These are phyloP conservation scores for Phyllosticta paracitricarpa DNA, from an alignment of 2,329 filamentous ascomycete genomes.

Conservation along the genomic window DNA sequence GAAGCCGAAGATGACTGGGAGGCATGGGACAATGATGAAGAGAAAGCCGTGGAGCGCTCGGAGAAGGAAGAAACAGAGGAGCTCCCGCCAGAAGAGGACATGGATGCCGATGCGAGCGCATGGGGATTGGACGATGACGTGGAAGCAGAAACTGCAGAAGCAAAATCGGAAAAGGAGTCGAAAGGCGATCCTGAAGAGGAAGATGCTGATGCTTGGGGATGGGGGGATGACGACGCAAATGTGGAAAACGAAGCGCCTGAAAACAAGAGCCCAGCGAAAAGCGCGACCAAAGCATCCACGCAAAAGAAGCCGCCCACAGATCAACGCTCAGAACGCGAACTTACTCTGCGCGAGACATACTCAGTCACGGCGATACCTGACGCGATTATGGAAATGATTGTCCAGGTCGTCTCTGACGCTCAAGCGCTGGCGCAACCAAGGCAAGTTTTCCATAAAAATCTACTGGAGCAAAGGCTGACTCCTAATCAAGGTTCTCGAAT, in stretches of 20 bases:
- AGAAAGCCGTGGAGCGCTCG: slow-evolving; percentile 12
- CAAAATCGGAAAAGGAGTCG: slow-evolving; percentile 29
- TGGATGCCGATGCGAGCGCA: slow-evolving; percentile 40
- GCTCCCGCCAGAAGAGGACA: slow-evolving; percentile 22
- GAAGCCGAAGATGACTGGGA: slow-evolving; percentile 67
- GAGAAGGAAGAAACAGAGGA: slow-evolving; percentile 6
- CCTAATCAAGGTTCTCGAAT: slow-evolving; percentile 19
- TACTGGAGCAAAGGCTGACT: neutral
- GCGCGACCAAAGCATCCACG: slow-evolving; percentile 16
- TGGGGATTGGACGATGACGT: slow-evolving; percentile 36
- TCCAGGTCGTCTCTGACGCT: slow-evolving; percentile 37
- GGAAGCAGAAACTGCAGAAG: slow-evolving; percentile 16
- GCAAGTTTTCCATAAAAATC: slow-evolving; percentile 23
- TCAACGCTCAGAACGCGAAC: slow-evolving; percentile 41
- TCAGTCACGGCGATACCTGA: slow-evolving; percentile 82
- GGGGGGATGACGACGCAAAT: slow-evolving; percentile 56
- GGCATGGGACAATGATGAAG: slow-evolving; percentile 65
- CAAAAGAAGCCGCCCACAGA: slow-evolving; percentile 19
- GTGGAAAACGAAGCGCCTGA: slow-evolving; percentile 11
- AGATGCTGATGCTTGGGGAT: slow-evolving; percentile 66
- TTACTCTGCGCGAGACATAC: slow-evolving; percentile 77
- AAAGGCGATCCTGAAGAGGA: slow-evolving; percentile 21
- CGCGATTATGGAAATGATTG: slow-evolving; percentile 59
- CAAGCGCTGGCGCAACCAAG: slow-evolving; percentile 45
- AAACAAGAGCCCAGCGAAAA: slow-evolving; percentile 3